A percentile compares a stretch with the other conserved stretches of the same genome.
Evolutionary conservation across 176 grass and related monocot species (phyloP).

Genomic region (Secale cereale): DNA sequence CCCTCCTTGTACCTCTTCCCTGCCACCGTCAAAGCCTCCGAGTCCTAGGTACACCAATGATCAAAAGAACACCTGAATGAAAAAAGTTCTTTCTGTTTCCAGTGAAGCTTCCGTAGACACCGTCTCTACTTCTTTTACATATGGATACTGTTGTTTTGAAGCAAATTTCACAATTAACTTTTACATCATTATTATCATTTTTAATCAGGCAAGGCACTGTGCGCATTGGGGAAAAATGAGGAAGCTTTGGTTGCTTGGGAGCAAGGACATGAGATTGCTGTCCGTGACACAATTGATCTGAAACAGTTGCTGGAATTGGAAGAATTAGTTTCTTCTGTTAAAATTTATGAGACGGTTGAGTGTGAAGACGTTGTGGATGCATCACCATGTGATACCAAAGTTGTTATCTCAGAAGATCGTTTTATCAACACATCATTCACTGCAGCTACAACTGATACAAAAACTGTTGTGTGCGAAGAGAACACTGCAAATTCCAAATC

Average conservation of each 20-base stretch:
- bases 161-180: background rate
- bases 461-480: slow-evolving; percentile 85
- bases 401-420: slow-evolving; percentile 87
- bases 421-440: slow-evolving; percentile 24
- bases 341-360: slow-evolving; percentile 37
- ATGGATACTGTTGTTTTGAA: background rate
- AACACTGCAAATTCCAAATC: slow-evolving; percentile 27
- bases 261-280: slow-evolving; percentile 79
- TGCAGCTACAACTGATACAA: slow-evolving; percentile 50
- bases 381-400: slow-evolving; percentile 79
- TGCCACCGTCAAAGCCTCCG: background rate
- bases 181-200: background rate
- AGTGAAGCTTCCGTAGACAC: background rate
- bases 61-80: slow-evolving; percentile 1
- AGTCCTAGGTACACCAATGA: background rate
- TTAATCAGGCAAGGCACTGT: slow-evolving; percentile 77
- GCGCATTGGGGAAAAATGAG: slow-evolving; percentile 69
- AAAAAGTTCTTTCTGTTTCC: background rate
- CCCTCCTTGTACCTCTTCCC: background rate
- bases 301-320: slow-evolving; percentile 92
- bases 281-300: slow-evolving; percentile 70
- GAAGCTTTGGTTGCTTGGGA: slow-evolving; percentile 81
- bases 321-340: slow-evolving; percentile 65
- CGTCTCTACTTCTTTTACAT: background rate
- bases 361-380: slow-evolving; percentile 45